phyloP scores from a whole-genome alignment of 75 land plant species.

The Picea glauca region DNA sequence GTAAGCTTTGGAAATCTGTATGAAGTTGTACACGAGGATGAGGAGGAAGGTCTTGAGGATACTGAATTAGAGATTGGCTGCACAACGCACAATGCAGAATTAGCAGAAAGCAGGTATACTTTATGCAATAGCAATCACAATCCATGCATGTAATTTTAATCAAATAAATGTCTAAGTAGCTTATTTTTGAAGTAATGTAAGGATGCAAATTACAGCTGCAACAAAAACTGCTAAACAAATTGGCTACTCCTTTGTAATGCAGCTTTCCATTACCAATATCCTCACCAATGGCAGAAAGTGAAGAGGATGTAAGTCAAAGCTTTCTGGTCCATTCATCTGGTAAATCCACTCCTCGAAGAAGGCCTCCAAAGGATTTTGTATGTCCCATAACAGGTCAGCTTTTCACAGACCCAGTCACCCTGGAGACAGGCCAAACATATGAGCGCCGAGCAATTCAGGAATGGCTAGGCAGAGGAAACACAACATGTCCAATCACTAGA shows the following conservation, averaged over 20 bases:
- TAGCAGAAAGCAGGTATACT: conserved; percentile 7
- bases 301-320: conserved; percentile 31
- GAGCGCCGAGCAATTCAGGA: conserved; percentile 66
- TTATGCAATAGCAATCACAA: neutral
- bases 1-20: neutral
- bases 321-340: conserved; percentile 20
- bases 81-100: neutral
- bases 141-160: neutral
- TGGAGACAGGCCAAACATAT: conserved; percentile 69
- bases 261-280: neutral
- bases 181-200: neutral
- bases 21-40: neutral
- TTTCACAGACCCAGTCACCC: conserved; percentile 61
- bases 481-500: conserved; percentile 64
- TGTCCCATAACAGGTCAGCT: conserved; percentile 59
- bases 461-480: conserved; percentile 66
- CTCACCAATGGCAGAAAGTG: conserved; percentile 15
- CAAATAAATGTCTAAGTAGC: neutral
- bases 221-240: neutral
- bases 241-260: neutral
- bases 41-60: neutral
- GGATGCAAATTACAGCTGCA: neutral
- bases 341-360: conserved; percentile 16
- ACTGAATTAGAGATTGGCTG: conserved; percentile 1
- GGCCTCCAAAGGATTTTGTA: conserved; percentile 66